phyloP scores from a whole-genome alignment of 805 yeast genomes.

The Kodamaea hsintzibuensis region DNA sequence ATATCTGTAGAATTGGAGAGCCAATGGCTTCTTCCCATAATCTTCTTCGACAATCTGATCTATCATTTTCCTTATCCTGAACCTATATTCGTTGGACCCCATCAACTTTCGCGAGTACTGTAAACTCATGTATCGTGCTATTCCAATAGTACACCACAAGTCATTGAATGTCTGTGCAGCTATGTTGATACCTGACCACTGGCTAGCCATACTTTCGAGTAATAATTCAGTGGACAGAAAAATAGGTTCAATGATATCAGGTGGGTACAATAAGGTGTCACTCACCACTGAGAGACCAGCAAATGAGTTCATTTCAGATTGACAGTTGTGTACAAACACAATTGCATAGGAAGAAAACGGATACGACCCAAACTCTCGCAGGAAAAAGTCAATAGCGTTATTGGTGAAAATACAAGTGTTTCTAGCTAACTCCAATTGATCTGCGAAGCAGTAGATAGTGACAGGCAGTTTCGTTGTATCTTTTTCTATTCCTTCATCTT shows the following conservation, averaged over 20 bases:
- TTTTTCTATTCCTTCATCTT: conserved; percentile 28
- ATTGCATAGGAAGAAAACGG: conserved; percentile 84
- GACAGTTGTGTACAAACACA: conserved; percentile 65
- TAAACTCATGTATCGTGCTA: conserved; percentile 78
- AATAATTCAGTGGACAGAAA: conserved; percentile 67
- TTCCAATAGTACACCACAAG: conserved; percentile 87
- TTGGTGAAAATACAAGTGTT: conserved; percentile 78
- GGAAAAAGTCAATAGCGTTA: conserved; percentile 78
- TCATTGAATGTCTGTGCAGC: conserved; percentile 79
- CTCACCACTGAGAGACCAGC: conserved; percentile 70
- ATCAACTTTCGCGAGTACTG: conserved; percentile 68
- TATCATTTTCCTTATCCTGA: conserved; percentile 60
- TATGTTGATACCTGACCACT: conserved; percentile 92
- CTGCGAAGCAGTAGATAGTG: conserved; percentile 63
- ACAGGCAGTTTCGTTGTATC: conserved; percentile 39
- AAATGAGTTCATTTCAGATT: conserved; percentile 54
- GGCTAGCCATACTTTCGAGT: conserved; percentile 73
- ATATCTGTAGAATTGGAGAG: conserved; percentile 60
- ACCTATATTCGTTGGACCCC: conserved; percentile 84
- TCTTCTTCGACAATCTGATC: conserved; percentile 74
- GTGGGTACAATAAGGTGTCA: conserved; percentile 66
- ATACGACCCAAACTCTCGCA: conserved; percentile 88
- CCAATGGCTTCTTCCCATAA: conserved; percentile 79
- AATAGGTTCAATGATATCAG: conserved; percentile 76
- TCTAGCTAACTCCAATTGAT: conserved; percentile 51